Conservation (phyloP, 441 rosid genomes). For the Omphalea diandra region DNA sequence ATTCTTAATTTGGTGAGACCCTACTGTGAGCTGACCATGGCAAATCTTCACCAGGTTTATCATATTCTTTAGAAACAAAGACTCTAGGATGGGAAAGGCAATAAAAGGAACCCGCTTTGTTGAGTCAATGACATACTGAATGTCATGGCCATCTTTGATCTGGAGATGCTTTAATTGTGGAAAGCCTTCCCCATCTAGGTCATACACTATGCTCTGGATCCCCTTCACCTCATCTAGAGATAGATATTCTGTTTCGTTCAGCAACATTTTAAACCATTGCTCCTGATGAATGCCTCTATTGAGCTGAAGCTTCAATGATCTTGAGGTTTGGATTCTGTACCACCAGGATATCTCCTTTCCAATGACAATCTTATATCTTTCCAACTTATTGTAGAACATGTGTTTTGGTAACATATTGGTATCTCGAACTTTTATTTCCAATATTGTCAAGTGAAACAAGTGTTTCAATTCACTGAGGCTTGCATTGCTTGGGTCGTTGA, state of each 20-base stretch:
- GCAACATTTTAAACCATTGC: background rate
- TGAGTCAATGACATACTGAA: slow-evolving; percentile 11
- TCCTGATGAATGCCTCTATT: background rate
- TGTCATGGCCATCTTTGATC: background rate
- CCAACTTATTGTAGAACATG: background rate
- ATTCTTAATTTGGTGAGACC: slow-evolving; percentile 4
- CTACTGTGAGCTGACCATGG: background rate
- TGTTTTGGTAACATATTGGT: background rate
- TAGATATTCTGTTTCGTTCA: background rate
- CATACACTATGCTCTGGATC: background rate
- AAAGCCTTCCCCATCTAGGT: slow-evolving; percentile 20
- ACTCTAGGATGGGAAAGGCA: slow-evolving; percentile 12
- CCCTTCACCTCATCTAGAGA: background rate
- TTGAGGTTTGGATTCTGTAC: background rate
- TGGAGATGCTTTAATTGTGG: slow-evolving; percentile 20
- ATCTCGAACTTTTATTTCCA: slow-evolving; percentile 4
- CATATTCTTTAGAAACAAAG: background rate
- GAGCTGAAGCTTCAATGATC: background rate
- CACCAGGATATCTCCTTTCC: background rate
- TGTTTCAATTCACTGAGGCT: background rate
- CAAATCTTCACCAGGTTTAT: slow-evolving; percentile 4
- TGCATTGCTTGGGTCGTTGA: slow-evolving; percentile 1
- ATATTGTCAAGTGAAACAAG: background rate
- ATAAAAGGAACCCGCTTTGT: background rate
- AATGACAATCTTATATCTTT: background rate